Conservation (phyloP, 352 stramenopile genomes). For the Globisporangium parvum region DNA sequence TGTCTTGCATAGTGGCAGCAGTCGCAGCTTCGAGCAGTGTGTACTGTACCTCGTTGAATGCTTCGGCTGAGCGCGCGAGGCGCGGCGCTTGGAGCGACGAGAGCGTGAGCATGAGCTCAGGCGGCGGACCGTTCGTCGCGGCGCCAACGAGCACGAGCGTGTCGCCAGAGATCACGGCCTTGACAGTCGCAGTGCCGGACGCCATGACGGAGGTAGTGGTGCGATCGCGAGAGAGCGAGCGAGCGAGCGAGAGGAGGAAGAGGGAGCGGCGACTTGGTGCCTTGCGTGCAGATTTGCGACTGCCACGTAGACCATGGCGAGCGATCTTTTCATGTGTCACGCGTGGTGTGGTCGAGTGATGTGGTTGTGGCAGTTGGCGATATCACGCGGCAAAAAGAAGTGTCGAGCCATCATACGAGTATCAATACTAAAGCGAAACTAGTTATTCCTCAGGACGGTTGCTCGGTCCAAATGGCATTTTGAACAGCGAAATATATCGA, state of each 20-base stretch:
- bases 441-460: too few species aligned
- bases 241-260: neutral
- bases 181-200: constrained; percentile 91
- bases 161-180: constrained; percentile 96
- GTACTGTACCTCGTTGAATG: constrained; percentile 48
- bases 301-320: neutral
- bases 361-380: neutral
- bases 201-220: constrained; percentile 32
- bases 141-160: constrained; percentile 95
- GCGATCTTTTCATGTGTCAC: neutral
- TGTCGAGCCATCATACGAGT: too few species aligned
- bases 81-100: constrained; percentile 93
- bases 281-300: neutral
- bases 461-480: too few species aligned
- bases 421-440: too few species aligned
- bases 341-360: neutral
- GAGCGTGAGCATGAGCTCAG: constrained; percentile 96
- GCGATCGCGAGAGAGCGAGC: neutral
- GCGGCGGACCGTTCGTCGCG: constrained; percentile 74
- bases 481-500: too few species aligned
- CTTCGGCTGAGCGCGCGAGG: constrained; percentile 67
- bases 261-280: neutral
- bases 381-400: too few species aligned
- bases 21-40: neutral
- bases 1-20: neutral